Percentiles rank a stretch among this genome's conserved stretches.
These are phyloP conservation scores for Pythium dissimile DNA, from an alignment of 352 stramenopile genomes.

Conservation along the genomic window DNA sequence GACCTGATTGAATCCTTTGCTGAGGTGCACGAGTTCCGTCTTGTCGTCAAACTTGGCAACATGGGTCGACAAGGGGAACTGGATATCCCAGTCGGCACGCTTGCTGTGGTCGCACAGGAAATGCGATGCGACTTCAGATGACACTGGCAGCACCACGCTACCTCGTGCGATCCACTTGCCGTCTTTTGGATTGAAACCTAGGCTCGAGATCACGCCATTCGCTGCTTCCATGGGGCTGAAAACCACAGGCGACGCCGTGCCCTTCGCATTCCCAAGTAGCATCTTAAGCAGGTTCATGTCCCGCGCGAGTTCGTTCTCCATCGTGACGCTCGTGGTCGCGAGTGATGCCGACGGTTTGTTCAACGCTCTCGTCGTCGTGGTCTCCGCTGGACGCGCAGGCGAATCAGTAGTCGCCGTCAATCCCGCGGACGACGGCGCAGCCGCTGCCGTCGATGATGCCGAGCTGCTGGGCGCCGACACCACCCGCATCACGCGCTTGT, in stretches of 20 bases:
- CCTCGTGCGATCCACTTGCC: constrained; percentile 50
- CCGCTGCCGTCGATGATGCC: background rate
- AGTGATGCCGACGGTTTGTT: background rate
- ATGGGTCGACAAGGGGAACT: constrained; percentile 60
- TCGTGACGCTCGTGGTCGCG: constrained; percentile 46
- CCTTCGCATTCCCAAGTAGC: constrained; percentile 33
- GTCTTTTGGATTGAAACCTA: constrained; percentile 35
- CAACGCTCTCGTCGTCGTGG: too few relatives aligned
- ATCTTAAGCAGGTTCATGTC: constrained; percentile 60
- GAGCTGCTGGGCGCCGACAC: constrained; percentile 12
- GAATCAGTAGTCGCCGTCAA: background rate
- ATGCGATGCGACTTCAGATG: constrained; percentile 57
- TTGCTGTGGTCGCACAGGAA: constrained; percentile 62
- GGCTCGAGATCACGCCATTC: constrained; percentile 59
- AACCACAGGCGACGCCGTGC: constrained; percentile 30
- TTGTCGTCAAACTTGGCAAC: constrained; percentile 72
- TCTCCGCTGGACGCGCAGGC: too few relatives aligned
- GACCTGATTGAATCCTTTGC: constrained; percentile 43
- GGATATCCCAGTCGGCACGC: constrained; percentile 73
- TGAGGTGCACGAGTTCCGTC: constrained; percentile 72
- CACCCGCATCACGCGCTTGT: constrained; percentile 14
- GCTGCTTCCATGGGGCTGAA: constrained; percentile 56
- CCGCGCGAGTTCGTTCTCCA: constrained; percentile 72
- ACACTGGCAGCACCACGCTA: constrained; percentile 60
- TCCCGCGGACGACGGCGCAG: too few relatives aligned